These are phyloP conservation scores for Erysimum cheiranthoides DNA, from an alignment of 345 rosid genomes.

Conservation along the genomic window DNA sequence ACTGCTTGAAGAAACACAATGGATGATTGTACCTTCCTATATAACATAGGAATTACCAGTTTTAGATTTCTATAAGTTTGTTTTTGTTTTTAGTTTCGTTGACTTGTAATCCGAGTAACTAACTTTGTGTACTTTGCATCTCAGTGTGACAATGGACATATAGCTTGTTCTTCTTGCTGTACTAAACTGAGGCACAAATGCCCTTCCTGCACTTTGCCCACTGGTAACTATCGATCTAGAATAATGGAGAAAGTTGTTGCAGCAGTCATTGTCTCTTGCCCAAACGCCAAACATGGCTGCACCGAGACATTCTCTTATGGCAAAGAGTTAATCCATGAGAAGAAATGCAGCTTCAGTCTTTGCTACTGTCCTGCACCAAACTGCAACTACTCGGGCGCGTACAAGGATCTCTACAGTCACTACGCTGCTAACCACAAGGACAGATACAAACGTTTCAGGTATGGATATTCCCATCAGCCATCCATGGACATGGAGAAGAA, in stretches of 20 bases:
- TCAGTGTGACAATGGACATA: constrained; percentile 67
- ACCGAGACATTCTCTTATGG: background rate
- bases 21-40: background rate
- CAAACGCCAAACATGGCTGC: constrained; percentile 5
- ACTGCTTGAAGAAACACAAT: too few relatives aligned
- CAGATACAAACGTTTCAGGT: background rate
- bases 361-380: background rate
- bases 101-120: background rate
- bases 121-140: background rate
- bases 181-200: constrained; percentile 41
- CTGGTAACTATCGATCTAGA: constrained; percentile 45
- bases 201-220: background rate
- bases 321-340: background rate
- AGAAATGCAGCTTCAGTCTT: background rate
- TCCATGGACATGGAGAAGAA: accelerated
- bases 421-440: background rate
- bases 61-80: background rate
- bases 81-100: background rate
- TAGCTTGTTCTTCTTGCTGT: constrained; percentile 58
- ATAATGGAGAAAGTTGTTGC: constrained; percentile 54
- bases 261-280: constrained; percentile 36
- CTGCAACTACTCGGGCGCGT: background rate
- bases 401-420: constrained; percentile 1
- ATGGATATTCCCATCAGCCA: background rate
- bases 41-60: background rate